Percentiles rank a stretch among this genome's conserved stretches.
These are phyloP conservation scores for Oidiodendron maius DNA, from an alignment of 495 filamentous ascomycete genomes.

Conservation along the genomic window DNA sequence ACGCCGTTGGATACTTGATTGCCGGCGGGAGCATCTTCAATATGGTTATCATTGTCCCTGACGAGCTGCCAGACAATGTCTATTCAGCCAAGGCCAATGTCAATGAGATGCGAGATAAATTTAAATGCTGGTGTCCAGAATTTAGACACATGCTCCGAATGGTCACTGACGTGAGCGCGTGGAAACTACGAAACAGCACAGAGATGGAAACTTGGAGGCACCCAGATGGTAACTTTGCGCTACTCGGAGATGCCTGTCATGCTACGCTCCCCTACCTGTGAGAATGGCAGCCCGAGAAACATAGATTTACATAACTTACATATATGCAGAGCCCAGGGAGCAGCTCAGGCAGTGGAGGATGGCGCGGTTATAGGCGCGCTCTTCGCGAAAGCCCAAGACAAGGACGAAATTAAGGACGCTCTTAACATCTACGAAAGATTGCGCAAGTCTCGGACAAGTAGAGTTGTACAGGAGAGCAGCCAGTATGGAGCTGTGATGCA, in stretches of 20 bases:
- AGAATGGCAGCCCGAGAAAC: not conserved
- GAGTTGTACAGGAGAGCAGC: constrained; percentile 44
- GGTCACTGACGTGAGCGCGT: constrained; percentile 54
- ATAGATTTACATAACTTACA: not conserved
- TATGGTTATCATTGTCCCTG: constrained; percentile 60
- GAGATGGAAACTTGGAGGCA: constrained; percentile 49
- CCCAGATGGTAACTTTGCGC: constrained; percentile 44
- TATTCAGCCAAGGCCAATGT: constrained; percentile 49
- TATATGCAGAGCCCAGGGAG: constrained; percentile 10
- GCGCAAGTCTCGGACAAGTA: constrained; percentile 44
- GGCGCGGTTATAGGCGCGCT: constrained; percentile 33
- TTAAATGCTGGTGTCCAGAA: constrained; percentile 51
- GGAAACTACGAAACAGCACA: constrained; percentile 57
- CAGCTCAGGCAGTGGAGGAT: constrained; percentile 33
- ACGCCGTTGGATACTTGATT: constrained; percentile 59
- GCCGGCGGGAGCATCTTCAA: constrained; percentile 54
- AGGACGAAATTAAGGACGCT: constrained; percentile 33
- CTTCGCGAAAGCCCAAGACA: constrained; percentile 27
- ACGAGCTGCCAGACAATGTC: constrained; percentile 53
- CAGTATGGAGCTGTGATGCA: constrained; percentile 48
- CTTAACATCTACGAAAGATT: constrained; percentile 46
- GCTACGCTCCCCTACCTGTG: constrained; percentile 58
- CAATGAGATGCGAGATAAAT: constrained; percentile 58
- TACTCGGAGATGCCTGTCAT: constrained; percentile 64
- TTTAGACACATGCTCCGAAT: constrained; percentile 39